Base-by-base conservation (phyloP, 2,329 filamentous ascomycete genomes). In the Alternaria incomplexa region DNA sequence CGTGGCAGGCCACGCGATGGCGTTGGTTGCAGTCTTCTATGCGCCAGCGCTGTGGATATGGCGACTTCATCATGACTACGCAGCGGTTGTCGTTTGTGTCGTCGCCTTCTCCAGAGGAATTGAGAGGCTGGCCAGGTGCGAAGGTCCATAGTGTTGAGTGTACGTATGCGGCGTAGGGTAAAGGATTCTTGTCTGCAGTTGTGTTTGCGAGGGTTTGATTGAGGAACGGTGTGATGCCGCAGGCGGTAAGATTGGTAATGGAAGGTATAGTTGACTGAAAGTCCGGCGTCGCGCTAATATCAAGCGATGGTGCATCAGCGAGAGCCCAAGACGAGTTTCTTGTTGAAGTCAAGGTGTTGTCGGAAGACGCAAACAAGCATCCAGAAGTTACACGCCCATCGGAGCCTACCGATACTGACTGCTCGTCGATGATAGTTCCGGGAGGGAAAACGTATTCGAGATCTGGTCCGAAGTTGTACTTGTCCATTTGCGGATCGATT, bases 141-240 rank as follows among this genome's bases (percentile, higher is more conserved):
- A 88, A 91, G 20, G 87, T 85, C 88, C 89, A 91, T 10, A 87
- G 80, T 0, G 85, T 81, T 12, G 82, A 82, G 47, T 83, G 77
- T 2, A 84, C 83, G 62, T 86, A 84, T 52, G 82, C 81, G 62
- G 82, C 80, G 72, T 90, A 89, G 5, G 82, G 81, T 10, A 72
- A 64, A 28, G 81, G 73, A 61, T 85, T 79, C 47, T 76, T 68
- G 61, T 85, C 81, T 9, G 88, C 87, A 10, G 86, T 87, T 20
- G 73, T 66, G 60, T 83, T 82, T 46, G 83, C 80, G 3, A 90
- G 79, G 1, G 87, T 87, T 22, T 74, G 71, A 71, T 90, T 90
- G 9, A 91, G 80, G 3, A 86, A 76, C 0, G 88, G 84, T 1
- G 87, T 88, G 44, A 90, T 84, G 15, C 89, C 89, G 70, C 89